These are phyloP conservation scores for Selaginella tamariscina DNA, from an alignment of 75 land plant genomes.

Conservation along the genomic window DNA sequence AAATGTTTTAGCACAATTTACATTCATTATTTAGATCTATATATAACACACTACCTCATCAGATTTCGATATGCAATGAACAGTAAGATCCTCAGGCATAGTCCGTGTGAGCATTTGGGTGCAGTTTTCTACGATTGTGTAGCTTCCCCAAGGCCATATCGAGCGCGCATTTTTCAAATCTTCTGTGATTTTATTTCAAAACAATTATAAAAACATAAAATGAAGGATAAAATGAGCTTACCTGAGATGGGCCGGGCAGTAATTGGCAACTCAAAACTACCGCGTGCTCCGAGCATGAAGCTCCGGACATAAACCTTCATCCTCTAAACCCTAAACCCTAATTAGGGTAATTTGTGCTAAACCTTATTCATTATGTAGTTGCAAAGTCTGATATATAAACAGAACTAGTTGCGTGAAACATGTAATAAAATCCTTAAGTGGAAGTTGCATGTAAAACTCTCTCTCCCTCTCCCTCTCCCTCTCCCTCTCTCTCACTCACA, in stretches of 20 bases:
- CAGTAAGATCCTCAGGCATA: neutral
- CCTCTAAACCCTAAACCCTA: neutral
- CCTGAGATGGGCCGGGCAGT: neutral
- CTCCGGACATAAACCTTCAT: neutral
- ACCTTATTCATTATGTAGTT: too few relatives aligned
- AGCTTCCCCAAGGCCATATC: neutral
- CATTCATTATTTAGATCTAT: too few relatives aligned
- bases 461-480: too few relatives aligned
- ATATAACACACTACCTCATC: too few relatives aligned
- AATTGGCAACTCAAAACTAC: neutral
- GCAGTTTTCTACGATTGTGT: neutral
- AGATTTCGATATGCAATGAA: neutral
- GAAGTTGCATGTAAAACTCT: too few relatives aligned
- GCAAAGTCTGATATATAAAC: too few relatives aligned
- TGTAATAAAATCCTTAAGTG: too few relatives aligned
- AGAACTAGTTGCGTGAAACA: too few relatives aligned
- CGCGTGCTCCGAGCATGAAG: neutral
- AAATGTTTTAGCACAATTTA: too few relatives aligned
- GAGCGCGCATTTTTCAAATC: neutral
- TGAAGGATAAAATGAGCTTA: neutral
- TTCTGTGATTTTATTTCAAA: too few relatives aligned
- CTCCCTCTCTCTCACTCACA: too few relatives aligned
- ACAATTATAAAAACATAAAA: neutral
- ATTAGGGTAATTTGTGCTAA: neutral
- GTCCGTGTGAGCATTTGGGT: neutral